Base-by-base conservation (phyloP, 371 early-diverging fungal genomes). In the Zopfochytrium polystomum region DNA sequence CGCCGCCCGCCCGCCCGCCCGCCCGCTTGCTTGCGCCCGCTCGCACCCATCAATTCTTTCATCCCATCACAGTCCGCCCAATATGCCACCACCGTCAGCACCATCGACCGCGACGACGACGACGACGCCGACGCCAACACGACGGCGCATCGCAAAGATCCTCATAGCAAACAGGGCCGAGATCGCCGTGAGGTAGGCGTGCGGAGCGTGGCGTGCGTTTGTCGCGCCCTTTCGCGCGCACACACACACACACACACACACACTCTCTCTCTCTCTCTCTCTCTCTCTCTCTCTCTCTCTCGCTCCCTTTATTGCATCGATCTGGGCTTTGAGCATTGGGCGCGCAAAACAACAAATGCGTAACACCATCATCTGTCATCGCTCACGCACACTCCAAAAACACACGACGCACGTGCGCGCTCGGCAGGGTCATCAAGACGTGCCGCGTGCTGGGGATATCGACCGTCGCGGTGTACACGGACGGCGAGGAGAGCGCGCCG, bases 391-490 rank as follows among this genome's bases (percentile, higher is more conserved):
- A 1, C 0, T 25, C 3, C 27, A 13, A 18, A 48, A 7, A 33
- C 23, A 9, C 18, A 15, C n/a, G n/a, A n/a, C n/a, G n/a, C n/a
- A n/a, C n/a, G n/a, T 79, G 76, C 51, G 76, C 78, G 50, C 80
- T 80, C 0, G 73, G 75, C 68, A 87, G 93, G 47, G 85, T 92
- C 53, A 87, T 87, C 67, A 86, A 90, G 60, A 87, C 67, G 0
- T 90, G 90, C 46, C 84, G 85, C 55, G 72, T 79, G 56, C 74
- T 95, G 35, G 94, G 94, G 43, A 88, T 95, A 76, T 84, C 87
- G 71, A 90, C 93, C 3, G 93, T 94, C 0, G 91, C 95, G 2
- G 89, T 95, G 7, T 94, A 91, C 70, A 88, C 89, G 67, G 92
- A 93, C 62, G 87, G 89, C 9, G 95, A 95, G 73, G 77, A 75